A percentile compares a stretch with the other conserved stretches of the same genome.
These are phyloP conservation scores for Xylariaceae sp. DNA, from an alignment of 2,329 filamentous ascomycete genomes.

Conservation along the genomic window DNA sequence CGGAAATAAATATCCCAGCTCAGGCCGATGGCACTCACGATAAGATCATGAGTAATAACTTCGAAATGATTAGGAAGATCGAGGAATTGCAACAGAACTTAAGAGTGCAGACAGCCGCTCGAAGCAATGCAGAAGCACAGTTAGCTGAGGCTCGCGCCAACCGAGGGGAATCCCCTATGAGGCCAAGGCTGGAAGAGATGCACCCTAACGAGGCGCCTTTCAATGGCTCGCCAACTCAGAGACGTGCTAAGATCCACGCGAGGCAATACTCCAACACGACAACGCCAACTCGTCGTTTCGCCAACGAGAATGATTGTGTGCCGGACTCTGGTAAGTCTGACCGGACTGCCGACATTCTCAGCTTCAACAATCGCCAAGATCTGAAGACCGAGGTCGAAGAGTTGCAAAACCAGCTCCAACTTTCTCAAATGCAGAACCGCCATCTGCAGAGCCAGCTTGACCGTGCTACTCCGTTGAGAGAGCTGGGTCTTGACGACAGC, in stretches of 20 bases:
- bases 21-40: slow-evolving; percentile 56
- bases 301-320: slow-evolving; percentile 57
- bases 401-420: slow-evolving; percentile 88
- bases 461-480: slow-evolving; percentile 57
- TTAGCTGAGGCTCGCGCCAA: slow-evolving; percentile 72
- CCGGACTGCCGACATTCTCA: slow-evolving; percentile 75
- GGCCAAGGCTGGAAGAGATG: slow-evolving; percentile 81
- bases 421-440: slow-evolving; percentile 91
- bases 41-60: slow-evolving; percentile 68
- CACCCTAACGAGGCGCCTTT: slow-evolving; percentile 74
- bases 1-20: slow-evolving; percentile 62
- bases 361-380: slow-evolving; percentile 86
- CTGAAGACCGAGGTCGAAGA: slow-evolving; percentile 86
- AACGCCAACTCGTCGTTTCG: slow-evolving; percentile 71
- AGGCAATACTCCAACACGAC: slow-evolving; percentile 68
- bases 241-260: slow-evolving; percentile 50
- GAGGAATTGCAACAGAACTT: slow-evolving; percentile 87
- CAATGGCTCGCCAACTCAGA: slow-evolving; percentile 70
- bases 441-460: slow-evolving; percentile 87
- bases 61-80: slow-evolving; percentile 80
- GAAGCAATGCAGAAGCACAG: slow-evolving; percentile 77
- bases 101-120: slow-evolving; percentile 75
- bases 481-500: slow-evolving; percentile 66
- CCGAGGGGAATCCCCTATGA: slow-evolving; percentile 66
- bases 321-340: slow-evolving; percentile 82